A percentile compares a stretch with the other conserved stretches of the same genome.
These are phyloP conservation scores for Magnusiomyces starmeri DNA, from an alignment of 1,139 yeast genomes.

Conservation along the genomic window DNA sequence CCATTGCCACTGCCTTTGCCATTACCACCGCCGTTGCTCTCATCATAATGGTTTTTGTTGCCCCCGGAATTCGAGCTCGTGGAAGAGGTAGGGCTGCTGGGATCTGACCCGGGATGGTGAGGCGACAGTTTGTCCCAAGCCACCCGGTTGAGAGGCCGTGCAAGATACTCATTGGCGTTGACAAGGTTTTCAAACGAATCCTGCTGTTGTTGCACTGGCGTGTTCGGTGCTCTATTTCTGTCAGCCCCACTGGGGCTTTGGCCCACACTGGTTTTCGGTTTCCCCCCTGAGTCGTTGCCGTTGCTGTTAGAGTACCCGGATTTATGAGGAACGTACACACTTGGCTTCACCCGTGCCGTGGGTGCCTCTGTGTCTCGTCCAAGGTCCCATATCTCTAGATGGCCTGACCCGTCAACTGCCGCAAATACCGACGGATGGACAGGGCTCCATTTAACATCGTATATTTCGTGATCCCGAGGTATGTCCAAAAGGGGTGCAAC, in stretches of 20 bases:
- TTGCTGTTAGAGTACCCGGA: neutral
- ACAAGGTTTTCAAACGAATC: neutral
- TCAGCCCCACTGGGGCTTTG: too few relatives aligned
- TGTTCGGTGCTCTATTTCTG: too few relatives aligned
- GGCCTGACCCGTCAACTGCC: conserved; percentile 42
- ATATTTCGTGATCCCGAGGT: conserved; percentile 37
- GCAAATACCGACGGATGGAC: conserved; percentile 41
- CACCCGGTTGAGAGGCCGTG: conserved; percentile 12
- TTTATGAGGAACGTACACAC: too few relatives aligned
- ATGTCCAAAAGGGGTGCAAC: conserved; percentile 17
- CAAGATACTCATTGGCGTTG: conserved; percentile 6
- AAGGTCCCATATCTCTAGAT: conserved; percentile 53
- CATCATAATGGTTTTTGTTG: neutral
- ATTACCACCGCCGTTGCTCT: neutral
- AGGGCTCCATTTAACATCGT: conserved; percentile 42
- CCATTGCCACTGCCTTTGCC: neutral
- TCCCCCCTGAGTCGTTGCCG: neutral
- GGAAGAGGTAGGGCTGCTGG: too few relatives aligned
- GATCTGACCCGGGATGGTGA: too few relatives aligned
- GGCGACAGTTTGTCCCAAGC: conserved; percentile 10
- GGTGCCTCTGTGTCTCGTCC: conserved; percentile 38
- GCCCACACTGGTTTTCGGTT: neutral
- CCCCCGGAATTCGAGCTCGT: too few relatives aligned
- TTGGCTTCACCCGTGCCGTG: conserved; percentile 28
- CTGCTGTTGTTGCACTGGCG: too few relatives aligned